Evolutionary conservation across 305 asterid genomes (phyloP).

Genomic region (Solanum hybrid): DNA sequence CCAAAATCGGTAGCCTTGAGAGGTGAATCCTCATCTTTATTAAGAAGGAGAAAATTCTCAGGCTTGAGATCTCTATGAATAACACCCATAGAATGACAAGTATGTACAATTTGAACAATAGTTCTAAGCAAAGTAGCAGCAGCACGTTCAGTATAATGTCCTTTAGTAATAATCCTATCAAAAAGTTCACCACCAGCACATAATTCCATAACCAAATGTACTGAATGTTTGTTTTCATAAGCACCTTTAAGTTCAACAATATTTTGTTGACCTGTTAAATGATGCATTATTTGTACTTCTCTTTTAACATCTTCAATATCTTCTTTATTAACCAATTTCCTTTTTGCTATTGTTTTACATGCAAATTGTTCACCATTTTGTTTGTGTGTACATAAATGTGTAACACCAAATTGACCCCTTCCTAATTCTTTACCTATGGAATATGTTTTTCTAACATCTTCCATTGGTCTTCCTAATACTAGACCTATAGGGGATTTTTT

Average conservation of each 20-base stretch:
- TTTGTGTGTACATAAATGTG: conserved; percentile 63
- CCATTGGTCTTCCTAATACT: conserved; percentile 80
- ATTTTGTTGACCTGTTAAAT: conserved; percentile 63
- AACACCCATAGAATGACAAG: conserved; percentile 81
- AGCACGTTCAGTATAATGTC: conserved; percentile 70
- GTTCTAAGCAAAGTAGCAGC: conserved; percentile 74
- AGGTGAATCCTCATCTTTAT: conserved; percentile 63
- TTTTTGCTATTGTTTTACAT: conserved; percentile 72
- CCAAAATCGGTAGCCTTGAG: conserved; percentile 91
- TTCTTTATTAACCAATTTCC: conserved; percentile 65
- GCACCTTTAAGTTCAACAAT: conserved; percentile 79
- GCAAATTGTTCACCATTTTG: conserved; percentile 70
- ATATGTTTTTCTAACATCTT: conserved; percentile 44
- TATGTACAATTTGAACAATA: conserved; percentile 70
- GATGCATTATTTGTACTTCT: conserved; percentile 88
- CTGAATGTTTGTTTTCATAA: conserved; percentile 70
- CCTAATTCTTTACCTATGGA: conserved; percentile 80
- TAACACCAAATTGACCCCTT: conserved; percentile 76
- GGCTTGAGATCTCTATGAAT: conserved; percentile 85
- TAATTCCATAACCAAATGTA: conserved; percentile 73
- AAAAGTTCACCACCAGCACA: conserved; percentile 91
- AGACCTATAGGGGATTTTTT: conserved; percentile 45
- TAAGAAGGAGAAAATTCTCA: conserved; percentile 65
- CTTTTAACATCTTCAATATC: conserved; percentile 75
- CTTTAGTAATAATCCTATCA: conserved; percentile 69